These are phyloP conservation scores for Trichosanthes truncata DNA, from an alignment of 306 rosid species.

Conservation along the genomic window DNA sequence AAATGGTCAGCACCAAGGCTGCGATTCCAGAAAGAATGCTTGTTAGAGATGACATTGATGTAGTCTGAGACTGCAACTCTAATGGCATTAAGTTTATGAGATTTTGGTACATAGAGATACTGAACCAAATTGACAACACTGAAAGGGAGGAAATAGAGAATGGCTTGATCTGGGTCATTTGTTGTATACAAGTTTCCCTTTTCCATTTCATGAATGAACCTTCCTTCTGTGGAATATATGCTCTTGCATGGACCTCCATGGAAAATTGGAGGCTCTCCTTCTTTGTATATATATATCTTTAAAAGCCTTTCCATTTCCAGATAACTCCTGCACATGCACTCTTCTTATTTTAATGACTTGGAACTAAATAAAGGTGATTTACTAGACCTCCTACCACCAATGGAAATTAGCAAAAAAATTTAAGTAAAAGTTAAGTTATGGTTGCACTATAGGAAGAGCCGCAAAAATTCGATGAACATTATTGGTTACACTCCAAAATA, in stretches of 20 bases:
- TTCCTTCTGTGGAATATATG: slow-evolving; percentile 38
- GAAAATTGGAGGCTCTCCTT: slow-evolving; percentile 37
- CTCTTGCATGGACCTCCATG: slow-evolving; percentile 41
- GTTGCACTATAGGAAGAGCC: no score
- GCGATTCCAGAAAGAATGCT: slow-evolving; percentile 28
- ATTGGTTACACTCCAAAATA: no score
- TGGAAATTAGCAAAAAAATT: no score
- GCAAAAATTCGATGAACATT: no score
- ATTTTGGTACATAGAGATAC: slow-evolving; percentile 24
- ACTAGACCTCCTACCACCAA: no score
- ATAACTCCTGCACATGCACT: slow-evolving; percentile 21
- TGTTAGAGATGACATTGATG: slow-evolving; percentile 25
- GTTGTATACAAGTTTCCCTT: slow-evolving; percentile 19
- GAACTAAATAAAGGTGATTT: no score
- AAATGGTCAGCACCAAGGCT: slow-evolving; percentile 40
- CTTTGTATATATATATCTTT: slow-evolving; percentile 29
- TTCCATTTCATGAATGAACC: slow-evolving; percentile 35
- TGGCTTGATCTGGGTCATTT: slow-evolving; percentile 26
- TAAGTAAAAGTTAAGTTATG: no score
- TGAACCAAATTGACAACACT: slow-evolving; percentile 35
- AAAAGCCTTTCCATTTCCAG: slow-evolving; percentile 33
- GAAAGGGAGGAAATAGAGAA: slow-evolving; percentile 33
- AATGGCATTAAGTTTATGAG: slow-evolving; percentile 15
- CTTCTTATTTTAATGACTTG: no score
- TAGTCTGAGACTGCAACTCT: slow-evolving; percentile 23